These are phyloP conservation scores for Physocladia obscura DNA, from an alignment of 192 early-diverging fungal species.

Conservation along the genomic window DNA sequence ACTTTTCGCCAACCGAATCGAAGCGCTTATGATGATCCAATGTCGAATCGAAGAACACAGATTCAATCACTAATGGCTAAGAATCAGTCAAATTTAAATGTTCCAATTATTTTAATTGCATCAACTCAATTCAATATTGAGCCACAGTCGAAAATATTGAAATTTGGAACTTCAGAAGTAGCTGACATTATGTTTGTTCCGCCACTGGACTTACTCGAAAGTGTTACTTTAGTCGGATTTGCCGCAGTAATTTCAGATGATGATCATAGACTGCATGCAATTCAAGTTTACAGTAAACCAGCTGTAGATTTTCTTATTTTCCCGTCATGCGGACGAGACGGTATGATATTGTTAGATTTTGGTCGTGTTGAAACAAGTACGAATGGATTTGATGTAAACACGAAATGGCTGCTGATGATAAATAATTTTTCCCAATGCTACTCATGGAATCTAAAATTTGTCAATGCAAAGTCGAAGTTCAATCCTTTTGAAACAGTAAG, in stretches of 20 bases:
- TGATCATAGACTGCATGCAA: slow-evolving; percentile 45
- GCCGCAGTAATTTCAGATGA: slow-evolving; percentile 41
- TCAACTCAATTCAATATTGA: slow-evolving; percentile 53
- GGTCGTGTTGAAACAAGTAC: slow-evolving; percentile 49
- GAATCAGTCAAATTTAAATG: neutral
- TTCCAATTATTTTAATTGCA: slow-evolving; percentile 38
- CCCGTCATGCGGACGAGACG: slow-evolving; percentile 36
- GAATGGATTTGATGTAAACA: slow-evolving; percentile 36
- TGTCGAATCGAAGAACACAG: slow-evolving; percentile 23
- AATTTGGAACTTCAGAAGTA: slow-evolving; percentile 37
- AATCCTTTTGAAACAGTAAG: slow-evolving; percentile 48
- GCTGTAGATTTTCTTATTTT: slow-evolving; percentile 46
- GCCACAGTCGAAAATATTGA: slow-evolving; percentile 40
- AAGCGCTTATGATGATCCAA: slow-evolving; percentile 7
- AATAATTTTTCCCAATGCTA: slow-evolving; percentile 45
- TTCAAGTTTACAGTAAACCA: slow-evolving; percentile 48
- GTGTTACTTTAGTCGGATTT: slow-evolving; percentile 49
- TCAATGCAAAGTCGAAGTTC: slow-evolving; percentile 41
- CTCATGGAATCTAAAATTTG: slow-evolving; percentile 55
- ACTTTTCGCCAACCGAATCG: slow-evolving; percentile 36
- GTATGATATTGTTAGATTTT: slow-evolving; percentile 54
- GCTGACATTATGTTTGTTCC: slow-evolving; percentile 54
- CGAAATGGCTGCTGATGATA: slow-evolving; percentile 47
- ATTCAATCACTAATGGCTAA: slow-evolving; percentile 15
- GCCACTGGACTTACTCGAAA: slow-evolving; percentile 40